phyloP scores from a whole-genome alignment of 345 rosid species.

The Crucihimalaya himalaica region DNA sequence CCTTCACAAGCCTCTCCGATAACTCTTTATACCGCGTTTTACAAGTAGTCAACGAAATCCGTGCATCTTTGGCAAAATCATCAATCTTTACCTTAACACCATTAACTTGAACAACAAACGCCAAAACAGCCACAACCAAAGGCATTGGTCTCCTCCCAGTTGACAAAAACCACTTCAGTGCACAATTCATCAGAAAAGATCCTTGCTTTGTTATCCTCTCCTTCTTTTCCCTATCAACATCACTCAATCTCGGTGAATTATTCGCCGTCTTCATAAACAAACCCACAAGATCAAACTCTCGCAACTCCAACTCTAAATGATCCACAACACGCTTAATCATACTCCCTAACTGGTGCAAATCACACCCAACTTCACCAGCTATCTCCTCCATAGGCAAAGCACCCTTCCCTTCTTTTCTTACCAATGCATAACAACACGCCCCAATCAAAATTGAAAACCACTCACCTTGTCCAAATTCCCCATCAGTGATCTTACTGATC shows the following conservation, averaged over 20 bases:
- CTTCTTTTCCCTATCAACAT: constrained; percentile 45
- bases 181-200: constrained; percentile 67
- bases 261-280: constrained; percentile 48
- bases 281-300: constrained; percentile 55
- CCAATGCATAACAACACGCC: constrained; percentile 60
- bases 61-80: constrained; percentile 52
- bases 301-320: constrained; percentile 52
- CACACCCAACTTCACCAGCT: constrained; percentile 50
- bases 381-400: constrained; percentile 57
- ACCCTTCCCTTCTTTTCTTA: constrained; percentile 51
- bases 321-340: constrained; percentile 69
- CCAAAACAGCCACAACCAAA: constrained; percentile 69
- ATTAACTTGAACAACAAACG: constrained; percentile 62
- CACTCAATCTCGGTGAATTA: constrained; percentile 34
- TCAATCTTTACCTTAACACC: constrained; percentile 53
- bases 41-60: constrained; percentile 47
- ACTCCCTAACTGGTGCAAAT: constrained; percentile 64
- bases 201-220: constrained; percentile 69
- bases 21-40: constrained; percentile 63
- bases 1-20: constrained; percentile 61
- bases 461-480: constrained; percentile 64
- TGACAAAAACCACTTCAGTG: constrained; percentile 70
- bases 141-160: constrained; percentile 83
- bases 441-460: constrained; percentile 74
- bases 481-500: constrained; percentile 58